Evolutionary conservation across 306 rosid species (phyloP).

Genomic region (Dalbergia oliveri): DNA sequence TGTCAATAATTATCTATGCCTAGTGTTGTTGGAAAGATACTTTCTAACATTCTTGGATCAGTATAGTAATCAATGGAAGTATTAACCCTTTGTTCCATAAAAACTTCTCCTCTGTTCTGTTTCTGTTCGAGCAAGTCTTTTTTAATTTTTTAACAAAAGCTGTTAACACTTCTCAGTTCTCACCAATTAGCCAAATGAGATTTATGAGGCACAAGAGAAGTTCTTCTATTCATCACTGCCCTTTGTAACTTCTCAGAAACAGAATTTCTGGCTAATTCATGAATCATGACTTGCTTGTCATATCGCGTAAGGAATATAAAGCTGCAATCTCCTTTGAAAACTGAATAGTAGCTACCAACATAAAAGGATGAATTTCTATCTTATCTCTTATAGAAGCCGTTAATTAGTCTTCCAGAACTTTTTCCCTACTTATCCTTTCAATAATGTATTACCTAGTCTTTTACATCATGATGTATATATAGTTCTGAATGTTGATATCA

Average conservation of each 20-base stretch:
- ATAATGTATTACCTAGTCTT: background rate
- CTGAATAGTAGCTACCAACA: background rate
- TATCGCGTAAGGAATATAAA: background rate
- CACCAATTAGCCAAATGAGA: background rate
- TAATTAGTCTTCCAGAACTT: background rate
- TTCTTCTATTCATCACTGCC: background rate
- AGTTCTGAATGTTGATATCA: background rate
- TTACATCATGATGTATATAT: background rate
- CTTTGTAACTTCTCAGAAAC: constrained; percentile 4
- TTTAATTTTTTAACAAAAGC: background rate
- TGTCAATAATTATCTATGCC: background rate
- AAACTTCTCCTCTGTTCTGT: background rate
- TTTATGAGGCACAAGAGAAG: background rate
- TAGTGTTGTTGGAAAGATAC: background rate
- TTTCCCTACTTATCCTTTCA: constrained; percentile 9
- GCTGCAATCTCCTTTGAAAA: constrained; percentile 6
- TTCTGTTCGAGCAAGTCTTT: background rate
- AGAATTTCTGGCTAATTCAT: background rate
- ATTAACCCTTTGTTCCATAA: background rate
- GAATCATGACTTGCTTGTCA: background rate
- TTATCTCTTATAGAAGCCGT: constrained; percentile 14
- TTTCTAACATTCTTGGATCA: background rate
- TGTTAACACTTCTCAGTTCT: background rate
- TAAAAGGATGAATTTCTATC: background rate
- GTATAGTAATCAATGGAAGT: background rate